Percentiles rank a stretch among this genome's conserved stretches.
These are phyloP conservation scores for Paecilomyces niveus DNA, from an alignment of 2,329 filamentous ascomycete genomes.

Conservation along the genomic window DNA sequence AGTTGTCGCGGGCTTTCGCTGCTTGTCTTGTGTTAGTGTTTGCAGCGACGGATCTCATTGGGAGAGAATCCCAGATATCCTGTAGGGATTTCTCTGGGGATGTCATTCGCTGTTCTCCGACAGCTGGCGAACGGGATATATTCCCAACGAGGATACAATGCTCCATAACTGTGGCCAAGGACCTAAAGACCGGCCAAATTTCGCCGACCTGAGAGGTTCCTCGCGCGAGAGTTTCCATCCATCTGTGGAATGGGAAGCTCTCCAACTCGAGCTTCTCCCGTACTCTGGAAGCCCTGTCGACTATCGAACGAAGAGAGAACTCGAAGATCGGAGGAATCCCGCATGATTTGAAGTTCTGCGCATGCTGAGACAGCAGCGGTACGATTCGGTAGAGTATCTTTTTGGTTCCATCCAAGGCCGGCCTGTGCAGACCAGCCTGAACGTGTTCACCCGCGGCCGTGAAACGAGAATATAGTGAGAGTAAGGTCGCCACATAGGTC, in stretches of 20 bases:
- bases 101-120: neutral
- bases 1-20: neutral
- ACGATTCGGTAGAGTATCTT: slow-evolving; percentile 29
- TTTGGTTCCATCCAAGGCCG: slow-evolving; percentile 27
- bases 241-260: slow-evolving; percentile 26
- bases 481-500: slow-evolving; percentile 28
- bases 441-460: slow-evolving; percentile 23
- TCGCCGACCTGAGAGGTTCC: slow-evolving; percentile 17
- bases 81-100: neutral
- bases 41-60: neutral
- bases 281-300: slow-evolving; percentile 25
- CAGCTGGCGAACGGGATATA: neutral
- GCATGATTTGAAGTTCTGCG: slow-evolving; percentile 31
- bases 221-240: slow-evolving; percentile 26
- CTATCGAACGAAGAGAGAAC: slow-evolving; percentile 26
- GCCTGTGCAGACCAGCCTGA: slow-evolving; percentile 23
- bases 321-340: slow-evolving; percentile 33
- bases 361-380: slow-evolving; percentile 28
- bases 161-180: slow-evolving; percentile 21
- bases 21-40: neutral
- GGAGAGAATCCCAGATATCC: neutral
- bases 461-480: slow-evolving; percentile 29
- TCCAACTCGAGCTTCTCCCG: slow-evolving; percentile 21
- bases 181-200: slow-evolving; percentile 28
- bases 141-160: slow-evolving; percentile 14